Evolutionary conservation across 768 basidiomycete genomes (phyloP), one percentile per base, ranked within the genome.

Genomic region (Phaeotremella skinneri): DNA sequence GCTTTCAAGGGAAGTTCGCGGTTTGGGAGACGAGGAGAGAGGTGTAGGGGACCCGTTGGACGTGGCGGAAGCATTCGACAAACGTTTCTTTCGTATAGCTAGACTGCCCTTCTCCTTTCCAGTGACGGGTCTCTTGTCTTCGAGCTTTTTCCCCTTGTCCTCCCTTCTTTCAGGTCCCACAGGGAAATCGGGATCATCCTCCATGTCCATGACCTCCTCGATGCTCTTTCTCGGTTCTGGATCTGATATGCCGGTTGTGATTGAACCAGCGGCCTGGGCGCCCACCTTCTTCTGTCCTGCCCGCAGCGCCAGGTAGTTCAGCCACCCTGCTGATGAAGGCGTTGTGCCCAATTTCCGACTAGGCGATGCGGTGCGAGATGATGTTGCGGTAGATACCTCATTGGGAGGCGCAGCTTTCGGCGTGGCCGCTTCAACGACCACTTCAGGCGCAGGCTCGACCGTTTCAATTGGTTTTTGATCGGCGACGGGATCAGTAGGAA

Each of bases 171-270:
- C 23, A 31, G 50, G 1, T 13, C 37, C 37, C 25, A 61, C 43
- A n/a, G 72, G 72, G 45, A 73, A 73, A 29, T 73, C 66, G n/a
- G 72, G 69, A 64, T 73, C 72, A 2, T 49, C 29, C 20, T 67
- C 70, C 25, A 73, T 62, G 54, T 73, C 72, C 72, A 74, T 74
- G 25, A 74, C 68, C 30, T 71, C 58, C 20, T 61, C 59, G 2
- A 29, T 27, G 34, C 42, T 49, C 52, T 27, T 23, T 14, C 52
- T 34, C 11, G 14, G 20, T 30, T 47, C 48, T 2, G 41, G 11
- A 32, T n/a, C 48, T 2, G 3, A 23, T 16, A 26, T 25, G 4
- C 53, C 20, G 9, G 37, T 50, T 25, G n/a, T 25, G 42, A 64
- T 45, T n/a, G 59, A 52, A 30, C 52, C 43, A 2, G 42, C 32